Evolutionary conservation across 1,139 yeast species (phyloP).

Genomic region (Scheffersomyces stambukii): DNA sequence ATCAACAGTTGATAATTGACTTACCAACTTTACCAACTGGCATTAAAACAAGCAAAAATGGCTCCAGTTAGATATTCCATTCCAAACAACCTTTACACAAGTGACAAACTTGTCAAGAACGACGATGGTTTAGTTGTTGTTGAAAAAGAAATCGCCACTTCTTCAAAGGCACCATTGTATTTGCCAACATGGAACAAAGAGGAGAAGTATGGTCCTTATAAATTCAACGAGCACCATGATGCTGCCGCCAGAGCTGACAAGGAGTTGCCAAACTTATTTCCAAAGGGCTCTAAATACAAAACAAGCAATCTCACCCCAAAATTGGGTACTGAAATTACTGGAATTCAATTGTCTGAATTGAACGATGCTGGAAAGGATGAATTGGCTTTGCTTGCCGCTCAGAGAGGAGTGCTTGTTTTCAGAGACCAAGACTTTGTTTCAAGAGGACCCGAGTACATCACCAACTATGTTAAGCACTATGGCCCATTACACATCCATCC

Average conservation of each 20-base stretch:
- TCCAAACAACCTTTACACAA: slow-evolving; percentile 9
- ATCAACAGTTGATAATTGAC: too few species aligned
- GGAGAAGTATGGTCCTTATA: slow-evolving; percentile 41
- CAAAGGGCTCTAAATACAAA: slow-evolving; percentile 25
- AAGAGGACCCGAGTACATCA: slow-evolving; percentile 51
- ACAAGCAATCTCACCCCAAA: slow-evolving; percentile 52
- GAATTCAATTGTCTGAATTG: slow-evolving; percentile 55
- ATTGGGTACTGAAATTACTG: slow-evolving; percentile 59
- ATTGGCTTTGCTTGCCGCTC: slow-evolving; percentile 58
- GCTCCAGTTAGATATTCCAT: too few species aligned
- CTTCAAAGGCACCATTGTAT: slow-evolving; percentile 22
- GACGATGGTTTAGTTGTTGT: slow-evolving; percentile 21
- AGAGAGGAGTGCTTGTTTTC: slow-evolving; percentile 66
- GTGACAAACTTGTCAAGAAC: slow-evolving; percentile 12
- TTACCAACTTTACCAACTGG: too few species aligned
- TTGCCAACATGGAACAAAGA: slow-evolving; percentile 49
- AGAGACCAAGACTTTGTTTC: slow-evolving; percentile 61
- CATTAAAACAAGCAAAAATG: too few species aligned
- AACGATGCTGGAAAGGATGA: slow-evolving; percentile 55
- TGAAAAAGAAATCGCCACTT: slow-evolving; percentile 10
- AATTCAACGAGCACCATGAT: slow-evolving; percentile 47
- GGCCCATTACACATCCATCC: slow-evolving; percentile 74
- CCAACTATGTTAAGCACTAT: slow-evolving; percentile 56
- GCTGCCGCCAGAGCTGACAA: slow-evolving; percentile 58
- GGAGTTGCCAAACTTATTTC: slow-evolving; percentile 47